A percentile compares a stretch with the other conserved stretches of the same genome.
Evolutionary conservation across 805 yeast genomes (phyloP).

Genomic region (Lachancea thermotolerans): DNA sequence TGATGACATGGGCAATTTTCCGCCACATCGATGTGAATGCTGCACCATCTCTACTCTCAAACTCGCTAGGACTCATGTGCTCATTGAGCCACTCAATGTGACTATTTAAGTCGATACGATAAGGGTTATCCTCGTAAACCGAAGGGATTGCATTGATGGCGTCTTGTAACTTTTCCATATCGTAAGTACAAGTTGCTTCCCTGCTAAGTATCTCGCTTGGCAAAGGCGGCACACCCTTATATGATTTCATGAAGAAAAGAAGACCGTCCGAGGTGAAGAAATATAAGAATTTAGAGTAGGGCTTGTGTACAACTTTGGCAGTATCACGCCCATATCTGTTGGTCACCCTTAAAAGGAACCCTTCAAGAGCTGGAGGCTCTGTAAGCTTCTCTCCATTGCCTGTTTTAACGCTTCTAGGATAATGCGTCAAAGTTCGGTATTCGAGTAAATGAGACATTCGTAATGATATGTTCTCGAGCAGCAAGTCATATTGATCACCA

Average conservation of each 20-base stretch:
- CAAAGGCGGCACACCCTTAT: constrained; percentile 56
- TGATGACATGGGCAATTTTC: constrained; percentile 45
- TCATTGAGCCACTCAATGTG: constrained; percentile 60
- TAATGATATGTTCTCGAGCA: constrained; percentile 40
- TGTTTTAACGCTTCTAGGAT: constrained; percentile 28
- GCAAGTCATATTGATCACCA: constrained; percentile 37
- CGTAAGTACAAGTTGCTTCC: constrained; percentile 26
- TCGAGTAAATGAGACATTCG: constrained; percentile 50
- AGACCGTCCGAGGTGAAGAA: constrained; percentile 56
- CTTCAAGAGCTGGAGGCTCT: constrained; percentile 79
- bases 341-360: constrained; percentile 58
- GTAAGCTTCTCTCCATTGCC: constrained; percentile 18
- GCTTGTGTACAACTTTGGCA: constrained; percentile 29
- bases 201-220: constrained; percentile 29
- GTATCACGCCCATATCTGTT: constrained; percentile 41
- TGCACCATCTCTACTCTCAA: constrained; percentile 42
- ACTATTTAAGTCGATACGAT: constrained; percentile 39
- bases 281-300: constrained; percentile 52
- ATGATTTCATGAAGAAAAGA: constrained; percentile 50
- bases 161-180: constrained; percentile 20
- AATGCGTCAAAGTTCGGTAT: constrained; percentile 42
- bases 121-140: constrained; percentile 48
- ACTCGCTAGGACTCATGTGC: constrained; percentile 32
- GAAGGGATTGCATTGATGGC: constrained; percentile 28
- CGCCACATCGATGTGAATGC: constrained; percentile 67